phyloP scores from a whole-genome alignment of 345 rosid genomes.

The Ceriops tagal region DNA sequence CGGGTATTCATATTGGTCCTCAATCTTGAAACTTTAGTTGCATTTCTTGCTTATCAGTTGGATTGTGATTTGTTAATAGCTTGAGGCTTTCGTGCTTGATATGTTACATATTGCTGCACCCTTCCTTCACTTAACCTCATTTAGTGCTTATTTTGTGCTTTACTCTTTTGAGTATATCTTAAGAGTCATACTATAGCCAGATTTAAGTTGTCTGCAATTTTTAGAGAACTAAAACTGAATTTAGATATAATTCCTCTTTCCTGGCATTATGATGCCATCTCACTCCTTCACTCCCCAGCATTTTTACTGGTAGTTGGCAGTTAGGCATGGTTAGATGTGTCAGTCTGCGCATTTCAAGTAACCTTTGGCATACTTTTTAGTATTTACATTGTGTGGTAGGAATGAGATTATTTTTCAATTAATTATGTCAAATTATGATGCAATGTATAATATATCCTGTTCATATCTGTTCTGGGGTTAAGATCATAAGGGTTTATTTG shows the following conservation, averaged over 20 bases:
- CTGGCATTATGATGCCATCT: no score
- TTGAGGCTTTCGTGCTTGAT: neutral
- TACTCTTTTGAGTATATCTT: no score
- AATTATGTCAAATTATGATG: neutral
- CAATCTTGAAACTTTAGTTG: constrained; percentile 3
- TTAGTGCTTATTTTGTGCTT: no score
- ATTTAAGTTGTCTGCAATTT: neutral
- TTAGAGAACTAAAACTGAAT: neutral
- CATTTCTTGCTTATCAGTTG: neutral
- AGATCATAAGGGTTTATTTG: neutral
- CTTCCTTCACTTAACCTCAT: neutral
- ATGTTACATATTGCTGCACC: neutral
- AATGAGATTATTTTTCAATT: no score
- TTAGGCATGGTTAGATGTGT: neutral
- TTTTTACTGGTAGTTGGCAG: neutral
- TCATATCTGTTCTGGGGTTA: neutral
- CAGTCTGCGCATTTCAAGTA: neutral
- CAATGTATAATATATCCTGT: no score
- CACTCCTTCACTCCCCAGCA: neutral
- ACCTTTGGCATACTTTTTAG: neutral
- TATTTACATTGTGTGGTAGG: no score
- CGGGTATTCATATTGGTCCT: constrained; percentile 49
- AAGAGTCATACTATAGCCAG: neutral
- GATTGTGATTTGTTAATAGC: neutral
- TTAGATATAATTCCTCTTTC: no score